phyloP scores from a whole-genome alignment of 140 eudicot genomes.

The Ambrosia hybrid region DNA sequence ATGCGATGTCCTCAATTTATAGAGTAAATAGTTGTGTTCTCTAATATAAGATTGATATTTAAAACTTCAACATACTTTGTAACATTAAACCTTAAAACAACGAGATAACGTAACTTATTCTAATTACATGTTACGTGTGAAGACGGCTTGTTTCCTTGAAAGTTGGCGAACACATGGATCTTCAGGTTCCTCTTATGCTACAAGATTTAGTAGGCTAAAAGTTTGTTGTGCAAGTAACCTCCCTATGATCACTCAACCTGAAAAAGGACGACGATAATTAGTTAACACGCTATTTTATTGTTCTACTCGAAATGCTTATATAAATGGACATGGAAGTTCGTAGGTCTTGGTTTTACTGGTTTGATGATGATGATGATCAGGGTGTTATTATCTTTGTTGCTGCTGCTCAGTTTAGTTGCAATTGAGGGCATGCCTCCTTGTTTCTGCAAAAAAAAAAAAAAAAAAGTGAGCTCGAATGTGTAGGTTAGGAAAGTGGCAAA shows the following conservation, averaged over 20 bases:
- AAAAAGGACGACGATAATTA: slow-evolving; percentile 20
- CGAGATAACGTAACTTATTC: background rate
- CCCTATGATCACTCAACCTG: slow-evolving; percentile 42
- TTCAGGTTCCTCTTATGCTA: slow-evolving; percentile 28
- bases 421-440: slow-evolving; percentile 47
- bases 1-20: no score
- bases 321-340: background rate
- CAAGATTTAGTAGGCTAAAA: slow-evolving; percentile 45
- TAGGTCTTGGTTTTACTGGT: slow-evolving; percentile 31
- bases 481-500: background rate
- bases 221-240: slow-evolving; percentile 21
- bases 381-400: slow-evolving; percentile 40
- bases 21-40: background rate
- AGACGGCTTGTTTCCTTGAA: background rate
- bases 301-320: background rate
- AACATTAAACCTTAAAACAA: background rate
- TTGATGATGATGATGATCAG: slow-evolving; percentile 35
- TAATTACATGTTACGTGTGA: slow-evolving; percentile 1
- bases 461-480: background rate
- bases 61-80: slow-evolving; percentile 15
- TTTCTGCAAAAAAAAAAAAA: slow-evolving; percentile 28
- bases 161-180: slow-evolving; percentile 18
- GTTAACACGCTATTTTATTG: background rate
- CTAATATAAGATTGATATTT: background rate
- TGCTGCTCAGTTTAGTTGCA: slow-evolving; percentile 44